phyloP scores from a whole-genome alignment of 2,329 filamentous ascomycete genomes.

The Botrytis tulipae region DNA sequence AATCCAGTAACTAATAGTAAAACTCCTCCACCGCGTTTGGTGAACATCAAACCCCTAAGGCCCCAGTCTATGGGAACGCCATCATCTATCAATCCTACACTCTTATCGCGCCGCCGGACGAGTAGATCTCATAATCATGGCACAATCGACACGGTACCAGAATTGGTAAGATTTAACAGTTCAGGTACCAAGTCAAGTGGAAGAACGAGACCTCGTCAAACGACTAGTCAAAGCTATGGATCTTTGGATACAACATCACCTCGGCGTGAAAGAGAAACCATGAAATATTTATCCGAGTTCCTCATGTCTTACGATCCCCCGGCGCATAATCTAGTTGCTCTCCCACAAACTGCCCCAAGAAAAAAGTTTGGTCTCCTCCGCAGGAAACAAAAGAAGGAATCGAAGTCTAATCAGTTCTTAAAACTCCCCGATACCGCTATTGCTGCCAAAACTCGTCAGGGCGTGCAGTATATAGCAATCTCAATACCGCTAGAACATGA shows the following conservation, averaged over 20 bases:
- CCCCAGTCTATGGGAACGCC: neutral
- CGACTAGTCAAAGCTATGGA: constrained; percentile 7
- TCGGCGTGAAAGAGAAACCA: constrained; percentile 30
- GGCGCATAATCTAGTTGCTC: constrained; percentile 50
- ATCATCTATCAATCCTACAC: constrained; percentile 11
- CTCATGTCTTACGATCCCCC: constrained; percentile 50
- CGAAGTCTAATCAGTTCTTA: constrained; percentile 37
- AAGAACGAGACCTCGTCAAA: neutral
- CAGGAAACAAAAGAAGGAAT: constrained; percentile 39
- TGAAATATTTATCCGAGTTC: constrained; percentile 47
- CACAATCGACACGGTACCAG: constrained; percentile 11
- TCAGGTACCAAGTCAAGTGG: neutral
- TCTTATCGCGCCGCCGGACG: constrained; percentile 10
- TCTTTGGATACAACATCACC: neutral
- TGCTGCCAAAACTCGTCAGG: constrained; percentile 51
- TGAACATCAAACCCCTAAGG: neutral
- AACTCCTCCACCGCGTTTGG: neutral
- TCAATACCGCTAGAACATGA: constrained; percentile 55
- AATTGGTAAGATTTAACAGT: constrained; percentile 11
- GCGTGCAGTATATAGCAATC: constrained; percentile 59
- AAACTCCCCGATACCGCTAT: constrained; percentile 56
- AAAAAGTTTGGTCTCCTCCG: constrained; percentile 40
- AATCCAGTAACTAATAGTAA: neutral
- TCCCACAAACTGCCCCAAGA: constrained; percentile 38
- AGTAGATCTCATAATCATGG: constrained; percentile 14